Percentiles rank a stretch among this genome's conserved stretches.
These are phyloP conservation scores for Cardiospermum halicacabum DNA, from an alignment of 345 rosid species.

Conservation along the genomic window DNA sequence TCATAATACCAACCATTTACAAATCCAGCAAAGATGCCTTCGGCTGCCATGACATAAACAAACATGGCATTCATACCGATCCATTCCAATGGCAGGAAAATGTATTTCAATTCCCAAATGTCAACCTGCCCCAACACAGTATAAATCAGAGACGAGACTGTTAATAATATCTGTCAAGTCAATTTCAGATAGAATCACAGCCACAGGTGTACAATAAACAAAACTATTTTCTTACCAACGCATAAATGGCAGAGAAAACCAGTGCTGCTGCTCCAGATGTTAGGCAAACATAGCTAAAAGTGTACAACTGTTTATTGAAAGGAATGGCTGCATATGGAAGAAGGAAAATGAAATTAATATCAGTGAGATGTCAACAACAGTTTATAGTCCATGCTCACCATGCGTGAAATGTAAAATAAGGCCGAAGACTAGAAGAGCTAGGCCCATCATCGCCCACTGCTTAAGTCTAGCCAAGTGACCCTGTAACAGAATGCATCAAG, in stretches of 20 bases:
- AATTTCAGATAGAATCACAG: background rate
- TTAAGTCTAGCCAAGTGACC: conserved; percentile 56
- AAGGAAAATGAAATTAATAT: background rate
- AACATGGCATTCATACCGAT: conserved; percentile 95
- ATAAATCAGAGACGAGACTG: too few species aligned
- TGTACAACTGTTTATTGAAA: conserved; percentile 72
- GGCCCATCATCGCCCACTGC: conserved; percentile 67
- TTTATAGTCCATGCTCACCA: conserved; percentile 38
- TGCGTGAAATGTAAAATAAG: conserved; percentile 59
- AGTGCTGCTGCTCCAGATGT: conserved; percentile 87
- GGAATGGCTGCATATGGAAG: conserved; percentile 57
- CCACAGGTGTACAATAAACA: background rate
- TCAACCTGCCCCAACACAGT: conserved; percentile 51
- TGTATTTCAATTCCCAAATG: conserved; percentile 33
- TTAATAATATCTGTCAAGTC: too few species aligned
- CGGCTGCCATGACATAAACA: conserved; percentile 96
- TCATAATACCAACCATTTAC: conserved; percentile 81
- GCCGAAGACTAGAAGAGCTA: conserved; percentile 51
- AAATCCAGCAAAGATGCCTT: conserved; percentile 81
- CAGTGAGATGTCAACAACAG: background rate
- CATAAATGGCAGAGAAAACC: conserved; percentile 61
- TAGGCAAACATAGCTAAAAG: conserved; percentile 73
- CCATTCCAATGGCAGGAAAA: conserved; percentile 72
- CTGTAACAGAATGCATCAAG: conserved; percentile 21
- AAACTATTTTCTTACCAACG: conserved; percentile 37